A percentile compares a stretch with the other conserved stretches of the same genome.
Conservation (phyloP, 179 eudicot genomes). For the Monotropa hypopitys region DNA sequence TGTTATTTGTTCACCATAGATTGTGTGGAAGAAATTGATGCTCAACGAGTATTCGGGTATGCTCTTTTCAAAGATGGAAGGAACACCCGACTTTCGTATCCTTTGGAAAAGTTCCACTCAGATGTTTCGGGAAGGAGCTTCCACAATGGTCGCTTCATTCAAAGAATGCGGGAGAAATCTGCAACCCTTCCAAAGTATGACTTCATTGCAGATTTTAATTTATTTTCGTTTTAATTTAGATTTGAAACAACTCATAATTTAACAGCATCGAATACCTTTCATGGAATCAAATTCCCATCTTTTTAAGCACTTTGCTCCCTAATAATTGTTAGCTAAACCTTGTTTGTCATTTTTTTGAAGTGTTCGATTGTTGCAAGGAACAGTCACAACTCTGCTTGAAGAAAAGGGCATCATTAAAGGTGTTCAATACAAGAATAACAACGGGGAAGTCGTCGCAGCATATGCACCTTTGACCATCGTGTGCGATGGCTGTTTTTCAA, state of each 20-base stretch:
- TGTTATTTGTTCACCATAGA: constrained; percentile 26
- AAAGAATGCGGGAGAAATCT: constrained; percentile 81
- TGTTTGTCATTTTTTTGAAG: constrained; percentile 19
- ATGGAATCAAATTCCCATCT: background rate
- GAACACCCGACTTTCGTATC: constrained; percentile 58
- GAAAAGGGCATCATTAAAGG: constrained; percentile 66
- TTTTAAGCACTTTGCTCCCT: background rate
- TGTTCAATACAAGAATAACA: constrained; percentile 60
- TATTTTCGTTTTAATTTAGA: background rate
- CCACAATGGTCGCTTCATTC: constrained; percentile 89
- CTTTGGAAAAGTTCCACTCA: constrained; percentile 57
- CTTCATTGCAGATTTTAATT: background rate
- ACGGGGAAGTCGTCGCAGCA: constrained; percentile 50
- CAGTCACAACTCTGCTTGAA: constrained; percentile 72
- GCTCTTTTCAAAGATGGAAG: constrained; percentile 85
- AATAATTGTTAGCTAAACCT: background rate
- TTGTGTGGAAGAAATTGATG: constrained; percentile 78
- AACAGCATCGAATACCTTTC: background rate
- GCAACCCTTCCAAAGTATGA: constrained; percentile 66
- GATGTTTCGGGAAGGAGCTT: constrained; percentile 91
- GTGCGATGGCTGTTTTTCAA: constrained; percentile 86
- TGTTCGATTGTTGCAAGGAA: constrained; percentile 74
- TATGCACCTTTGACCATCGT: constrained; percentile 82
- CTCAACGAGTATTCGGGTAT: constrained; percentile 76
- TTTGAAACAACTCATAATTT: background rate